These are phyloP conservation scores for Fusarium coicis DNA, from an alignment of 2,329 filamentous ascomycete genomes.

Conservation along the genomic window DNA sequence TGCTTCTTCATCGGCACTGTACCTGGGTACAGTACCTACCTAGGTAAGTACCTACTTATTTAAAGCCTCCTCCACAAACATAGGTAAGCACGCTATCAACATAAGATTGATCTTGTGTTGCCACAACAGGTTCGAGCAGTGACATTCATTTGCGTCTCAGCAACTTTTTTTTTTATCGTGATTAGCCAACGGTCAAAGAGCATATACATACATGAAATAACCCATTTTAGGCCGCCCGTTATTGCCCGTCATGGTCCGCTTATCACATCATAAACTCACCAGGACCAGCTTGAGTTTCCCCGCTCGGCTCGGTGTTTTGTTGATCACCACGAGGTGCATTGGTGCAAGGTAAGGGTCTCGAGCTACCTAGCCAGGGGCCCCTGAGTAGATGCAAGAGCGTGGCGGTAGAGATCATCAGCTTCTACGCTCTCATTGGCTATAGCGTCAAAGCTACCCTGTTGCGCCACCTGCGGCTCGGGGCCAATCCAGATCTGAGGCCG, in stretches of 20 bases:
- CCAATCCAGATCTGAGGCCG: conserved; percentile 55
- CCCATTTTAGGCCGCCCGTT: conserved; percentile 10
- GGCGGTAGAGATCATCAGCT: conserved; percentile 11
- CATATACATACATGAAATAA: neutral
- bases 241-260: conserved; percentile 33
- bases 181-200: neutral
- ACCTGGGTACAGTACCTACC: neutral
- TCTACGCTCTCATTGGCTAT: conserved; percentile 18
- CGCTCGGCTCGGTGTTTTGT: conserved; percentile 24
- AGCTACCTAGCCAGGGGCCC: conserved; percentile 8
- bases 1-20: neutral
- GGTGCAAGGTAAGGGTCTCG: conserved; percentile 12
- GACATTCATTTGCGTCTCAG: neutral
- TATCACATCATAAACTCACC: conserved; percentile 22
- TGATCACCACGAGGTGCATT: conserved; percentile 11
- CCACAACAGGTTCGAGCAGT: neutral
- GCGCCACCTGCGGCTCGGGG: conserved; percentile 43
- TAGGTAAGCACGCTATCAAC: conserved; percentile 15
- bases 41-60: too few relatives aligned
- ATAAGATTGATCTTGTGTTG: conserved; percentile 24
- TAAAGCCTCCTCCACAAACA: conserved; percentile 22
- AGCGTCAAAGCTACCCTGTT: conserved; percentile 19
- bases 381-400: conserved; percentile 20
- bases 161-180: neutral
- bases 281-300: conserved; percentile 21